Conservation (phyloP, 192 early-diverging fungal genomes). For the Linnemannia zychae region DNA sequence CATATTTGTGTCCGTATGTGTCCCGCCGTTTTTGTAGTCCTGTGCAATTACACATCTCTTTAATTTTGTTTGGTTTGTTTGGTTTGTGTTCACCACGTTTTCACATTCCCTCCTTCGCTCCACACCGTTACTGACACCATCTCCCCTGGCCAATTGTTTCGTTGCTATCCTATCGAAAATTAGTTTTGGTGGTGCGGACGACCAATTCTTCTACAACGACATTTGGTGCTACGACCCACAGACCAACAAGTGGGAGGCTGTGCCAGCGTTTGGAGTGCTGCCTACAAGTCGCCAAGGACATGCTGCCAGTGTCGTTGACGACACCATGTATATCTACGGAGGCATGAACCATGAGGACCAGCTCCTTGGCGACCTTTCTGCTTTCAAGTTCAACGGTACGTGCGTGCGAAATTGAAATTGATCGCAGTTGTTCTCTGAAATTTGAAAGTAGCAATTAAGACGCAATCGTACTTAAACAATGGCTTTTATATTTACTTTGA, state of each 20-base stretch:
- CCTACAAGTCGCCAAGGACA: constrained; percentile 62
- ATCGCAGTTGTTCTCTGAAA: too few species aligned
- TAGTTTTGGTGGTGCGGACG: constrained; percentile 70
- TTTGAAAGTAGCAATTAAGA: too few species aligned
- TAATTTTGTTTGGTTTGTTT: not conserved
- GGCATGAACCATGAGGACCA: constrained; percentile 60
- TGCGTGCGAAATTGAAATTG: too few species aligned
- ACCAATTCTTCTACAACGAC: constrained; percentile 66
- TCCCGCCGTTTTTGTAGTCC: not conserved
- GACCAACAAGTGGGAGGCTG: constrained; percentile 59
- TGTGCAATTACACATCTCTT: not conserved
- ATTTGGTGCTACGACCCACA: constrained; percentile 68
- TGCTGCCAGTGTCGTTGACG: constrained; percentile 59
- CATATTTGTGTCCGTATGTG: too few species aligned
- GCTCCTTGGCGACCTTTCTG: constrained; percentile 64
- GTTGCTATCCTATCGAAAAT: not conserved
- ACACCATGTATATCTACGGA: constrained; percentile 70
- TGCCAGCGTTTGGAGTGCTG: constrained; percentile 62
- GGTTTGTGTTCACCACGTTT: not conserved
- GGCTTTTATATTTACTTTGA: not conserved
- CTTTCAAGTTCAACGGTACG: constrained; percentile 65
- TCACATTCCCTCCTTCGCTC: not conserved
- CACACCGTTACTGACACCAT: not conserved
- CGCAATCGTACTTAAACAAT: too few species aligned
- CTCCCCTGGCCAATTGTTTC: too few species aligned